phyloP scores from a whole-genome alignment of 1,139 yeast genomes.

The Blastobotrys malaysiensis region DNA sequence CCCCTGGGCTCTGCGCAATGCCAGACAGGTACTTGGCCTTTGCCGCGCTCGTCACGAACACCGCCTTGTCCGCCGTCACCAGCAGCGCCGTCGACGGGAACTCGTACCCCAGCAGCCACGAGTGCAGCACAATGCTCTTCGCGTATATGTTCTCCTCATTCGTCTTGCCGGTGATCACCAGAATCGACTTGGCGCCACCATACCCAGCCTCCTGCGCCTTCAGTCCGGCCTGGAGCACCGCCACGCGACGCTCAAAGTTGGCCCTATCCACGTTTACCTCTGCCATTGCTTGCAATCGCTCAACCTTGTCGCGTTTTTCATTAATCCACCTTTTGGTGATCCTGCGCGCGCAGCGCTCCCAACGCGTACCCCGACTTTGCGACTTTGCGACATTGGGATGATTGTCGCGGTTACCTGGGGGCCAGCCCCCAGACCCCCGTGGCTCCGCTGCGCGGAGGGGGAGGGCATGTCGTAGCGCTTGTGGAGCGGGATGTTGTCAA shows the following conservation, averaged over 20 bases:
- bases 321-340: not conserved
- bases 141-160: slow-evolving; percentile 88
- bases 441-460: too few species aligned
- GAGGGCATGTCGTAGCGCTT: too few species aligned
- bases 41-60: slow-evolving; percentile 77
- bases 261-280: slow-evolving; percentile 38
- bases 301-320: not conserved
- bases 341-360: not conserved
- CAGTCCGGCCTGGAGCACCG: slow-evolving; percentile 38
- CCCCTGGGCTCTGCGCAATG: slow-evolving; percentile 43
- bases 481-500: too few species aligned
- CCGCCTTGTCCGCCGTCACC: slow-evolving; percentile 54
- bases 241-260: slow-evolving; percentile 42
- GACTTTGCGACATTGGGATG: not conserved
- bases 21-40: slow-evolving; percentile 74
- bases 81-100: slow-evolving; percentile 83
- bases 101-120: slow-evolving; percentile 92
- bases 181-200: slow-evolving; percentile 49
- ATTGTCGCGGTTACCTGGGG: too few species aligned
- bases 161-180: slow-evolving; percentile 74
- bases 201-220: slow-evolving; percentile 37
- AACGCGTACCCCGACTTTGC: not conserved
- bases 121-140: slow-evolving; percentile 81
- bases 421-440: too few species aligned
- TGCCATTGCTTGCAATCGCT: slow-evolving; percentile 3